Conservation (phyloP, 2,329 filamentous ascomycete species). For the Cladorrhinum sp. region DNA sequence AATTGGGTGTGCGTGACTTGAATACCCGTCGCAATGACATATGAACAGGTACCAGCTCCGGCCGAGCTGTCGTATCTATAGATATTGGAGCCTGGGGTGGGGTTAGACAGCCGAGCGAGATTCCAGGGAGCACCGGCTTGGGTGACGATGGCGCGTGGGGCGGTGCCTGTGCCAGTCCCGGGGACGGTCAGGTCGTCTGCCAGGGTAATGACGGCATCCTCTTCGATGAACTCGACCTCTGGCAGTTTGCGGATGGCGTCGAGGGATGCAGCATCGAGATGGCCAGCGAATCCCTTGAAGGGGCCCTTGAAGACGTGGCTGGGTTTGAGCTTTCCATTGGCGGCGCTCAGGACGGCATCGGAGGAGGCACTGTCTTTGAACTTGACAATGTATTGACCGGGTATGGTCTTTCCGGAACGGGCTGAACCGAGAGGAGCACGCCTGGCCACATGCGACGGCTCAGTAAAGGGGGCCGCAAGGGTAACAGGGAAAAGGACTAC, state of each 20-base stretch:
- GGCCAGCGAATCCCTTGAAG: constrained; percentile 33
- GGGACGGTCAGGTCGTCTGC: constrained; percentile 3
- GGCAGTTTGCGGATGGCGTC: constrained; percentile 24
- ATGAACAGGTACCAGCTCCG: constrained; percentile 32
- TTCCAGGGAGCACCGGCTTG: constrained; percentile 30
- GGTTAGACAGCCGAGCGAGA: constrained; percentile 28
- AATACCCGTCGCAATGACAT: constrained; percentile 49
- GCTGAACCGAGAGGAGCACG: constrained; percentile 36
- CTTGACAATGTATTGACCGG: constrained; percentile 45
- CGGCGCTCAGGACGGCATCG: constrained; percentile 22
- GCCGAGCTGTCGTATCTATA: constrained; percentile 32
- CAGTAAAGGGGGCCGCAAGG: neutral
- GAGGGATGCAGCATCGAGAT: constrained; percentile 24
- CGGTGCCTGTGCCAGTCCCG: neutral
- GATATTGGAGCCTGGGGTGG: constrained; percentile 18
- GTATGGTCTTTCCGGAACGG: constrained; percentile 35
- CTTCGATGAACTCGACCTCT: constrained; percentile 33
- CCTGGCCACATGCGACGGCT: neutral
- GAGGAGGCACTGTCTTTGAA: constrained; percentile 34
- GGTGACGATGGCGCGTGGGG: constrained; percentile 24
- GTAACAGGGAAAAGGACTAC: neutral
- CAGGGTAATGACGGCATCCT: constrained; percentile 30
- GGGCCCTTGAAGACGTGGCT: constrained; percentile 28
- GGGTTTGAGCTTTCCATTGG: constrained; percentile 24
- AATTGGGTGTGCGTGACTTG: constrained; percentile 41